A percentile compares a stretch with the other conserved stretches of the same genome.
Conservation (phyloP, 768 basidiomycete species). For the Calocybe gangraenosa region DNA sequence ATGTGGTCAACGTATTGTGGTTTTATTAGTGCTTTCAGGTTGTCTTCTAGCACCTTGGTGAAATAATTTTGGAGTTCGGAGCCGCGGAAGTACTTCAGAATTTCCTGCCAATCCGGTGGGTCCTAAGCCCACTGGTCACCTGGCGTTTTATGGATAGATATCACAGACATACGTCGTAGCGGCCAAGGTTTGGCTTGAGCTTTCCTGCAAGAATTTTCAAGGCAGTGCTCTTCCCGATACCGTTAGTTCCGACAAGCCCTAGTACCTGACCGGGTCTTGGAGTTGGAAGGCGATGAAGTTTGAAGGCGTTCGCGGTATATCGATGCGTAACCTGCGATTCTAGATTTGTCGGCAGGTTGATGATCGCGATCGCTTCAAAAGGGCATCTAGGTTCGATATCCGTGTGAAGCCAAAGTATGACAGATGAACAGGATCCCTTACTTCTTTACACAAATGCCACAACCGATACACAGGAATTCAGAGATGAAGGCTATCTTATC, state of each 20-base stretch:
- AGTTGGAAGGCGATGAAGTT: slow-evolving; percentile 95
- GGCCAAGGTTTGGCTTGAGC: slow-evolving; percentile 94
- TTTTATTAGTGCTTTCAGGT: slow-evolving; percentile 97
- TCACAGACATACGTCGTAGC: slow-evolving; percentile 75
- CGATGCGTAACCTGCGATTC: slow-evolving; percentile 96
- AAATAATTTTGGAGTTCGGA: slow-evolving; percentile 99
- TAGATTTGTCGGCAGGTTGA: slow-evolving; percentile 97
- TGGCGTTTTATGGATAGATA: not conserved
- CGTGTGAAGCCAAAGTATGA: not conserved
- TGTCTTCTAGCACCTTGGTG: slow-evolving; percentile 98
- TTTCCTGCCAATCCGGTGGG: slow-evolving; percentile 99
- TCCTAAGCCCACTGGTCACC: slow-evolving; percentile 47
- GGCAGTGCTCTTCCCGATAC: slow-evolving; percentile 99
- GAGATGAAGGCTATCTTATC: slow-evolving; percentile 99
- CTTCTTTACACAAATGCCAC: slow-evolving; percentile 99
- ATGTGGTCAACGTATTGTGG: slow-evolving; percentile 99
- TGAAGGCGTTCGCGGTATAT: slow-evolving; percentile 98
- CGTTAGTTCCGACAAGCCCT: slow-evolving; percentile 98
- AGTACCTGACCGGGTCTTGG: slow-evolving; percentile 97
- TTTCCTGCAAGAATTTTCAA: slow-evolving; percentile 96
- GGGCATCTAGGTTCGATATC: slow-evolving; percentile 65
- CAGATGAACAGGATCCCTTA: slow-evolving; percentile 34
- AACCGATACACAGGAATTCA: slow-evolving; percentile 97
- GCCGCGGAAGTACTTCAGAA: slow-evolving; percentile 96
- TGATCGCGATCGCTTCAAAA: slow-evolving; percentile 98